A percentile compares a stretch with the other conserved stretches of the same genome.
Conservation (phyloP, 1,284 basidiomycete genomes). For the Wallemia mellicola region DNA sequence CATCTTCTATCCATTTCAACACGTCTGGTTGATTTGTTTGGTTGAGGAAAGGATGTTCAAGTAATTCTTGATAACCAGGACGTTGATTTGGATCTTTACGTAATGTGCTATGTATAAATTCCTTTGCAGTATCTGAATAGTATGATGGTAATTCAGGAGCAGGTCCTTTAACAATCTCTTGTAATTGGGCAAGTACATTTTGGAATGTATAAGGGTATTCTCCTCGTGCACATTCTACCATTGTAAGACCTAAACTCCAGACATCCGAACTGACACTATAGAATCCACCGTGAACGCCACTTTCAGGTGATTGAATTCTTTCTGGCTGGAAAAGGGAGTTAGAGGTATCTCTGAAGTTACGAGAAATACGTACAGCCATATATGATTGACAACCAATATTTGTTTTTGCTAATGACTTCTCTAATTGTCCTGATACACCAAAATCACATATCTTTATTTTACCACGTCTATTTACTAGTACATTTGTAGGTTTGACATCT, state of each 20-base stretch:
- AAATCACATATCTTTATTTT: conserved; percentile 91
- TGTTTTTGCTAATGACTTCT: conserved; percentile 85
- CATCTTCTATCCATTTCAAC: not conserved
- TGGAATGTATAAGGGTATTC: conserved; percentile 87
- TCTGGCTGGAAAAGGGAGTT: no score
- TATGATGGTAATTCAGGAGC: conserved; percentile 44
- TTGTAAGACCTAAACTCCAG: conserved; percentile 86
- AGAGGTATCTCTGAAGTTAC: no score
- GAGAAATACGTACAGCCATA: conserved; percentile 75
- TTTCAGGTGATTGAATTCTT: conserved; percentile 57
- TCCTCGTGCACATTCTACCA: conserved; percentile 77
- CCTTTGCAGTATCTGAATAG: conserved; percentile 13
- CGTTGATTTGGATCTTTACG: conserved; percentile 12
- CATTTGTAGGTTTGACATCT: conserved; percentile 95
- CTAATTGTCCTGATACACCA: conserved; percentile 86
- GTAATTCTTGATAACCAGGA: conserved; percentile 13
- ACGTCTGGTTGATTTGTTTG: conserved; percentile 8
- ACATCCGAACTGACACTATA: conserved; percentile 94
- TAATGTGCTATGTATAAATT: conserved; percentile 10
- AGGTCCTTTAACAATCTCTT: conserved; percentile 81
- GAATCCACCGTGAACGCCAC: conserved; percentile 53
- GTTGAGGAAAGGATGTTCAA: conserved; percentile 12
- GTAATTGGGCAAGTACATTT: conserved; percentile 86
- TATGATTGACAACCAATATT: conserved; percentile 97
- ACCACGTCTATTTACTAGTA: conserved; percentile 65